Conservation (phyloP, 441 rosid species). For the Jatropha multifida region DNA sequence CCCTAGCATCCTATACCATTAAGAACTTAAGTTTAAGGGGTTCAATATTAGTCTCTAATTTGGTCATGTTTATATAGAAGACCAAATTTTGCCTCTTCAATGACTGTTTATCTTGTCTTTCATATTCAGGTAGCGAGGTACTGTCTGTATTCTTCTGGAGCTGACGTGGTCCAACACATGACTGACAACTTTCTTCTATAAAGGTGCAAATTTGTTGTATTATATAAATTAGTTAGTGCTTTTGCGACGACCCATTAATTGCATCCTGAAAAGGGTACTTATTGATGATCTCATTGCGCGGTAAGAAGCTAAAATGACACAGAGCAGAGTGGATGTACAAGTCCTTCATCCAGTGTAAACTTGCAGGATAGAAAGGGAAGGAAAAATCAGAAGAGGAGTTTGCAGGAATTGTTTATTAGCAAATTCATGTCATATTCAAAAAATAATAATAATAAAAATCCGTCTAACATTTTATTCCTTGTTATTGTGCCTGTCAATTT, state of each 20-base stretch:
- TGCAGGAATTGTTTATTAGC: no score
- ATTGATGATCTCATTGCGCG: slow-evolving; percentile 7
- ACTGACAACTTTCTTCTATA: slow-evolving; percentile 58
- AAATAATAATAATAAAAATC: not conserved
- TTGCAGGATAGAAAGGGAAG: not conserved
- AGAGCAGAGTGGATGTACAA: not conserved
- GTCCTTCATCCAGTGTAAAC: not conserved
- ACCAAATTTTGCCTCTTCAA: slow-evolving; percentile 8
- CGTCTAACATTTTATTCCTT: not conserved
- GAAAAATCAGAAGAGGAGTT: not conserved
- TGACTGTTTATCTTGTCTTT: slow-evolving; percentile 5
- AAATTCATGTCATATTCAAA: not conserved
- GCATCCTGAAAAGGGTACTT: slow-evolving; percentile 8
- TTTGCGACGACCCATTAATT: slow-evolving; percentile 12
- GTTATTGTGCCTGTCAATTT: not conserved
- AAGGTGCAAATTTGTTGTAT: slow-evolving; percentile 7
- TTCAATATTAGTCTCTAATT: not conserved
- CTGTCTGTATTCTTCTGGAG: slow-evolving; percentile 64
- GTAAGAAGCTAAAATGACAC: not conserved
- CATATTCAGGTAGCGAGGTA: slow-evolving; percentile 55
- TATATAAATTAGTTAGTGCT: not conserved
- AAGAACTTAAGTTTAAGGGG: not conserved
- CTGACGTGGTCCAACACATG: slow-evolving; percentile 80
- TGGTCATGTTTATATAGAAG: not conserved
- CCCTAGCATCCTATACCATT: not conserved